A percentile compares a stretch with the other conserved stretches of the same genome.
Conservation (phyloP, 768 basidiomycete genomes). For the Mycena haematopus region DNA sequence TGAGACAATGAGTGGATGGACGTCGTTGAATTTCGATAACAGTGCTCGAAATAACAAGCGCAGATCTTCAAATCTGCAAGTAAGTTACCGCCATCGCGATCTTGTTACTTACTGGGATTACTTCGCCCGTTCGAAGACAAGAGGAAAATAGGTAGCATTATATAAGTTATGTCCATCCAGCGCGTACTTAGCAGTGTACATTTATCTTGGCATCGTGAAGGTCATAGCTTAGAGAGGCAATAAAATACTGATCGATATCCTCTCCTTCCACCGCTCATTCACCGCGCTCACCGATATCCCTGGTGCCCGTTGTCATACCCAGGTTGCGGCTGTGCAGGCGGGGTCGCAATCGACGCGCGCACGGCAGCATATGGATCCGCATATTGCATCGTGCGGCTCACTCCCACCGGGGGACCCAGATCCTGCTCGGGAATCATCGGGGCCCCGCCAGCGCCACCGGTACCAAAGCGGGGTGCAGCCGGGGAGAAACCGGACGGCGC, state of each 20-base stretch:
- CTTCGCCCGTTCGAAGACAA: too few species aligned
- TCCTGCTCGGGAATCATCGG: constrained; percentile 50
- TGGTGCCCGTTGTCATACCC: constrained; percentile 59
- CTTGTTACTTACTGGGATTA: too few species aligned
- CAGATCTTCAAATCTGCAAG: too few species aligned
- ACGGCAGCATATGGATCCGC: constrained; percentile 89
- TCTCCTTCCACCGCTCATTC: constrained; percentile 1
- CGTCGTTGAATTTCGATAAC: too few species aligned
- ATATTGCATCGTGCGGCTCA: constrained; percentile 94
- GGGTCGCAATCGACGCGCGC: constrained; percentile 59
- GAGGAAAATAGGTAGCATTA: constrained; percentile 18
- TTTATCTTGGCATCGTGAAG: constrained; percentile 10
- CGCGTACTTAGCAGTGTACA: constrained; percentile 15
- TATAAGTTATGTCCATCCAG: constrained; percentile 23
- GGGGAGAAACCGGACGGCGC: constrained; percentile 74
- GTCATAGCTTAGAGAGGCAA: constrained; percentile 12
- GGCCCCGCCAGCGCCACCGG: constrained; percentile 37
- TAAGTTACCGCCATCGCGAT: too few species aligned
- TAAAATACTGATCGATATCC: constrained; percentile 16
- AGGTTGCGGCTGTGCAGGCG: constrained; percentile 46
- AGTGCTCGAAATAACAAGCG: too few species aligned
- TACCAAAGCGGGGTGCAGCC: constrained; percentile 37
- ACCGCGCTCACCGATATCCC: constrained; percentile 49
- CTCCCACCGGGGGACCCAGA: constrained; percentile 49
- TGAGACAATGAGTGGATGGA: too few species aligned